These are phyloP conservation scores for Erodium texanum DNA, from an alignment of 441 rosid genomes.

Conservation along the genomic window DNA sequence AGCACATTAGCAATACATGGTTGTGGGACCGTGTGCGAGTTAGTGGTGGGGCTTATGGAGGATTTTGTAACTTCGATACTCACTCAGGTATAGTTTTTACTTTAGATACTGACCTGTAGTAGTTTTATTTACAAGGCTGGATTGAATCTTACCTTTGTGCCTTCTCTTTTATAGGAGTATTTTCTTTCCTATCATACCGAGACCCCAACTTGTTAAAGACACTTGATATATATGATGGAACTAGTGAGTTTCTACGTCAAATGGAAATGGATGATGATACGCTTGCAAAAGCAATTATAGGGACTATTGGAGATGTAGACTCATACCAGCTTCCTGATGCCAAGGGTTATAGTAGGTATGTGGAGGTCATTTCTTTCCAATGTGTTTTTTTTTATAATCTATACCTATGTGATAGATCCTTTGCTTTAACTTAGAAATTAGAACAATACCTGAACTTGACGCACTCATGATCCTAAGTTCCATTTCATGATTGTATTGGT, in stretches of 20 bases:
- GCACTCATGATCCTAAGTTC: not conserved
- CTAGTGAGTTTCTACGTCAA: constrained; percentile 66
- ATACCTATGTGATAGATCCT: not conserved
- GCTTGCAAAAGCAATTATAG: constrained; percentile 84
- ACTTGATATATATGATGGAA: constrained; percentile 70
- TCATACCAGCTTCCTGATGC: constrained; percentile 96
- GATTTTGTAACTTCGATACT: constrained; percentile 84
- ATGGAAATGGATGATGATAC: constrained; percentile 71
- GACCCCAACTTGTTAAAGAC: constrained; percentile 92
- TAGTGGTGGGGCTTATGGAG: constrained; percentile 97
- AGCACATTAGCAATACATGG: constrained; percentile 84
- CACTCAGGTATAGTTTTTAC: constrained; percentile 59
- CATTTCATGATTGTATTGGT: not conserved
- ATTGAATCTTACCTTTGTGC: constrained; percentile 13
- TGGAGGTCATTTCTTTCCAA: constrained; percentile 9
- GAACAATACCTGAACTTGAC: not conserved
- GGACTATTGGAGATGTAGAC: constrained; percentile 89
- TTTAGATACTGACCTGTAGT: not conserved
- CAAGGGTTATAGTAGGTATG: constrained; percentile 89
- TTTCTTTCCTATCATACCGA: constrained; percentile 82
- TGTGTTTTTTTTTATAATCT: not conserved
- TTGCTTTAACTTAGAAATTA: not conserved
- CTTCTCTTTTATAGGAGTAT: constrained; percentile 49
- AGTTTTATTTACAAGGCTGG: not conserved
- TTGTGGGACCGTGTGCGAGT: constrained; percentile 96